These are phyloP conservation scores for Flaveria brownii DNA, from an alignment of 129 eudicot genomes.

Conservation along the genomic window DNA sequence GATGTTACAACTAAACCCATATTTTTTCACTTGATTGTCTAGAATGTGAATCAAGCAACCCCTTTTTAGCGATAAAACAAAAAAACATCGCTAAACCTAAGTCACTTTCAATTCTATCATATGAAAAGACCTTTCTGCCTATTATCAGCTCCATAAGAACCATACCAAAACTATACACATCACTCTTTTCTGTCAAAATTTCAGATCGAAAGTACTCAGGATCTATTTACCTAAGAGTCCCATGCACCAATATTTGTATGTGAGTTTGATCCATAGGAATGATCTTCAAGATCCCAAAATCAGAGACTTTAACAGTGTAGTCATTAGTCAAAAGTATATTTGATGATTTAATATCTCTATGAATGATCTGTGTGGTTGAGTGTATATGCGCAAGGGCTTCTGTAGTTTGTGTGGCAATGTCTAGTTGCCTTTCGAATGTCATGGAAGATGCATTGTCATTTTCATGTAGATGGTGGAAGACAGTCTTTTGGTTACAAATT, in stretches of 20 bases:
- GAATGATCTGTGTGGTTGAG: background rate
- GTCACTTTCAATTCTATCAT: background rate
- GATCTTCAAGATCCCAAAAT: too few species aligned
- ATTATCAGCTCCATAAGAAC: constrained; percentile 12
- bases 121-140: background rate
- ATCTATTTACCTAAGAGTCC: constrained; percentile 8
- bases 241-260: constrained; percentile 10
- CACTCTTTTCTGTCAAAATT: constrained; percentile 10
- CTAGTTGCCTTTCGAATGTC: background rate
- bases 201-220: constrained; percentile 6
- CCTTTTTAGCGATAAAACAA: background rate
- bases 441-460: background rate
- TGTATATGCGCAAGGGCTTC: too few species aligned
- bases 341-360: background rate
- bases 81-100: background rate
- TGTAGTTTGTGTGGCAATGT: too few species aligned
- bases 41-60: background rate
- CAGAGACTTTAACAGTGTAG: background rate
- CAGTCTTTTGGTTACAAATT: constrained; percentile 11
- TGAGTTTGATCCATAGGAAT: background rate
- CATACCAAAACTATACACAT: constrained; percentile 6
- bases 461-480: constrained; percentile 8
- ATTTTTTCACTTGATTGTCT: background rate
- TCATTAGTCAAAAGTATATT: background rate
- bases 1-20: background rate